Base-by-base conservation (phyloP, 1,284 basidiomycete species). In the Apiotrichum laibachii region DNA sequence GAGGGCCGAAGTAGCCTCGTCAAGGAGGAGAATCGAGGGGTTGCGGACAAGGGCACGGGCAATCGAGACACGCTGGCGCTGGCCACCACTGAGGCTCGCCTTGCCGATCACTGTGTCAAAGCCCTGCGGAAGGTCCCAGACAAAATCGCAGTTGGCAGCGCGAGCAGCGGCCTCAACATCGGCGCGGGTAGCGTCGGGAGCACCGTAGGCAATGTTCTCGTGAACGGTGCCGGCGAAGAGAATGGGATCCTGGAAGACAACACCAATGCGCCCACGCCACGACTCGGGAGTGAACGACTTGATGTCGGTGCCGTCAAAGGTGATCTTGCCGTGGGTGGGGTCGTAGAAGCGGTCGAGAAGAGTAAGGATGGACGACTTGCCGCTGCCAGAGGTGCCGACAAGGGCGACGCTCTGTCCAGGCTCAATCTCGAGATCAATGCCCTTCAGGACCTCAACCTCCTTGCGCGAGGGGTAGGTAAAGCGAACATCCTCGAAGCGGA, bases 121-220 rank as follows among this genome's bases (percentile, higher is more conserved):
- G 0, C 88, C 91, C 57, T 90, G 82, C 13, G 94, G 92, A 81
- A 99, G 85, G 3, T 87, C 86, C 85, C 90, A 89, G 45, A 99
- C 88, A 72, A 97, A 99, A 68, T 95, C 92, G 76, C 95, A 98
- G 70, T 98, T 96, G 5, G 95, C 94, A 63, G 89, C 84, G 13
- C 87, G 81, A 0, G 94, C 94, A 0, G 93, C 95, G 22, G 86
- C 81, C 75, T 94, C 90, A 40, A 99, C 90, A 59, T 96, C 84
- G 62, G 86, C 85, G 33, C 88, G 82, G 0, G 90, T 89, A 0
- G 86, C 90, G 18, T 82, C 75, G 5, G 84, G 81, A 40, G 86
- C 83, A 3, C 95, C 94, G 72, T 92, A 98, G 0, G 91, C 89
- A 62, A 98, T 96, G 71, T 97, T 97, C 4, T 90, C 88, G 11